Evolutionary conservation across 257 asterid species (phyloP).

Genomic region (Primulina tabacum): DNA sequence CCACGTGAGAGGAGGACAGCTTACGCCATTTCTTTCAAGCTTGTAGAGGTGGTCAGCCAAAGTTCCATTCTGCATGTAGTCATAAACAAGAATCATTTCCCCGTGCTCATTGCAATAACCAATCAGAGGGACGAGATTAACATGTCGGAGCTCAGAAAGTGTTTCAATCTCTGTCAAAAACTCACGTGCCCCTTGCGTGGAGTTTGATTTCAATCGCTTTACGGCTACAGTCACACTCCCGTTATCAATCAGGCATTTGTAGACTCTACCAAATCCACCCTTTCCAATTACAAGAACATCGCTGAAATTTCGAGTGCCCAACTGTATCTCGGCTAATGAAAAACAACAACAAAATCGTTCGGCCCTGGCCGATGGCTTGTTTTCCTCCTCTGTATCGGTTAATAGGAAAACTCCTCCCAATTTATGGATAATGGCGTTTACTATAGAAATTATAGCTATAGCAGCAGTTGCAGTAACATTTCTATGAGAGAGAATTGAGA

Average conservation of each 20-base stretch:
- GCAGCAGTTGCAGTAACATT: conserved; percentile 29
- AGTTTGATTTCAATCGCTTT: conserved; percentile 38
- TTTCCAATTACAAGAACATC: conserved; percentile 36
- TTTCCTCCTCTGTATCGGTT: conserved; percentile 19
- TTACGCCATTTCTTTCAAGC: conserved; percentile 4
- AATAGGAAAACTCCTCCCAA: conserved; percentile 31
- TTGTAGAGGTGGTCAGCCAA: conserved; percentile 47
- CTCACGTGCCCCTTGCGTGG: conserved; percentile 46
- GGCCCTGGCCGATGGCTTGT: conserved; percentile 27
- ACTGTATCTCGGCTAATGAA: conserved; percentile 40
- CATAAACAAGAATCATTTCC: conserved; percentile 50
- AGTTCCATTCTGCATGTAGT: conserved; percentile 44
- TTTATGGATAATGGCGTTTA: conserved; percentile 30
- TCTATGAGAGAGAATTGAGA: conserved; percentile 22
- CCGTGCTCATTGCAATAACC: conserved; percentile 48
- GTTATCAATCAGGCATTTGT: conserved; percentile 40
- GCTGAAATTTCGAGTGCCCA: conserved; percentile 39
- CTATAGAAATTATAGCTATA: conserved; percentile 25
- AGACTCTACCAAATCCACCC: conserved; percentile 58
- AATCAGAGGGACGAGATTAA: conserved; percentile 46
- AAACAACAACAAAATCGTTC: conserved; percentile 38
- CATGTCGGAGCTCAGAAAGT: conserved; percentile 45
- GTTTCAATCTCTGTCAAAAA: conserved; percentile 49
- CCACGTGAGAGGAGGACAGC: conserved; percentile 35
- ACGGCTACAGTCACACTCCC: conserved; percentile 38